Evolutionary conservation across 2,329 filamentous ascomycete species (phyloP).

Genomic region (Venturia effusa): DNA sequence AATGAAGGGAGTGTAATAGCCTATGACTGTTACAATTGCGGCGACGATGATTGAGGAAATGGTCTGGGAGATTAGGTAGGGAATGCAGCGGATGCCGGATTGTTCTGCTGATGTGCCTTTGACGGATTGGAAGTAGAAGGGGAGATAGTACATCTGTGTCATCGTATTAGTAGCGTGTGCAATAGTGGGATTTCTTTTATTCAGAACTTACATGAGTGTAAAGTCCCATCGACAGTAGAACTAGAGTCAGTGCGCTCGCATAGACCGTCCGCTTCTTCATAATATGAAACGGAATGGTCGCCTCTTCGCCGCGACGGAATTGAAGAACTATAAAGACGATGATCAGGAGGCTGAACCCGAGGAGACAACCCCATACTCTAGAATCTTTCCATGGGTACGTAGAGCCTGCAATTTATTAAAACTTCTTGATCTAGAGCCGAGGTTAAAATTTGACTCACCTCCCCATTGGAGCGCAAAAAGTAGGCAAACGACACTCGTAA

Average conservation of each 20-base stretch:
- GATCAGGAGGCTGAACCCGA: constrained; percentile 14
- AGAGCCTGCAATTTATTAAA: constrained; percentile 11
- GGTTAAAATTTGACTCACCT: constrained; percentile 17
- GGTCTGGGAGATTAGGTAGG: constrained; percentile 14
- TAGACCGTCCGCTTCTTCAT: constrained; percentile 23
- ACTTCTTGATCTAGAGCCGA: too few species aligned
- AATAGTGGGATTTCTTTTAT: too few species aligned
- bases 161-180: background rate
- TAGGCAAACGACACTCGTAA: constrained; percentile 25
- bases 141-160: constrained; percentile 17
- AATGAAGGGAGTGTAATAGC: constrained; percentile 12
- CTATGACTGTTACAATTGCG: constrained; percentile 1
- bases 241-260: constrained; percentile 23
- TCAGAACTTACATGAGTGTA: constrained; percentile 24
- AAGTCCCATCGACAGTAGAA: constrained; percentile 26
- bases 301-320: constrained; percentile 15
- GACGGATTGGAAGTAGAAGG: constrained; percentile 22
- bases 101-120: constrained; percentile 17
- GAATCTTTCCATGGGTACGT: constrained; percentile 24
- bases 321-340: constrained; percentile 13
- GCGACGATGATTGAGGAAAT: constrained; percentile 17
- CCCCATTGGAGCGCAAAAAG: constrained; percentile 36
- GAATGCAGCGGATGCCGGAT: constrained; percentile 17
- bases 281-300: constrained; percentile 18
- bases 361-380: constrained; percentile 16